Evolutionary conservation across 768 basidiomycete genomes (phyloP).

Genomic region (Auricularia sp.): DNA sequence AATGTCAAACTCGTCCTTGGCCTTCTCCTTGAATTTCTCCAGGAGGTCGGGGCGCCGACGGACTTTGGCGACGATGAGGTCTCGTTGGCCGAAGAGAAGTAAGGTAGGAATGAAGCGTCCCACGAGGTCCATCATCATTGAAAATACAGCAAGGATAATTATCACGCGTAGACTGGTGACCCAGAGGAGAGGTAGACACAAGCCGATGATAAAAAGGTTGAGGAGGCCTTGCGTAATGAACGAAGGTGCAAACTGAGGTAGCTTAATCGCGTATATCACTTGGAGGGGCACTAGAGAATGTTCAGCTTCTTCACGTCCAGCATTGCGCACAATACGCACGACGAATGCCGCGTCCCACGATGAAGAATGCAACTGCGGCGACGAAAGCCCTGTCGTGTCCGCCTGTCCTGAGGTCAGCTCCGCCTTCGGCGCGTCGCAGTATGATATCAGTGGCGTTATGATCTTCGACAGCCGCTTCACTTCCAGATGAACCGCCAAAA

Average conservation of each 20-base stretch:
- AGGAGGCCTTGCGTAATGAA: conserved; percentile 1
- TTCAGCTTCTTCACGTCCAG: not conserved
- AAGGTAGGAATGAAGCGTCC: conserved; percentile 12
- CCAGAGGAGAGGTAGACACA: conserved; percentile 13
- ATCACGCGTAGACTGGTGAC: not conserved
- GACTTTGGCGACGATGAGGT: not conserved
- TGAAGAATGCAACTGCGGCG: conserved; percentile 11
- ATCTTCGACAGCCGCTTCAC: not conserved
- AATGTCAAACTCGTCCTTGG: not conserved
- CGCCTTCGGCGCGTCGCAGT: not conserved
- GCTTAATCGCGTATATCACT: conserved; percentile 10
- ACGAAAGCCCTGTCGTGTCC: not conserved
- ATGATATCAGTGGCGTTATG: not conserved
- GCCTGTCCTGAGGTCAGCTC: not conserved
- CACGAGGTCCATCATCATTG: conserved; percentile 8
- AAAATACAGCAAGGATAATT: conserved; percentile 10
- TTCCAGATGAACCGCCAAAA: conserved; percentile 6
- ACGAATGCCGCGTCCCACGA: conserved; percentile 6
- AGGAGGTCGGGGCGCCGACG: not conserved
- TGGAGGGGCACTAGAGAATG: conserved; percentile 3
- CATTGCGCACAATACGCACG: not conserved
- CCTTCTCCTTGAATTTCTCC: not conserved
- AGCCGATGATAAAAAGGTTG: conserved; percentile 10
- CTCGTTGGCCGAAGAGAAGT: conserved; percentile 1
- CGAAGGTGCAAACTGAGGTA: conserved; percentile 12